Evolutionary conservation across 1,284 basidiomycete genomes (phyloP), one percentile per base, ranked within the genome.

Genomic region (Schizophyllum commune): DNA sequence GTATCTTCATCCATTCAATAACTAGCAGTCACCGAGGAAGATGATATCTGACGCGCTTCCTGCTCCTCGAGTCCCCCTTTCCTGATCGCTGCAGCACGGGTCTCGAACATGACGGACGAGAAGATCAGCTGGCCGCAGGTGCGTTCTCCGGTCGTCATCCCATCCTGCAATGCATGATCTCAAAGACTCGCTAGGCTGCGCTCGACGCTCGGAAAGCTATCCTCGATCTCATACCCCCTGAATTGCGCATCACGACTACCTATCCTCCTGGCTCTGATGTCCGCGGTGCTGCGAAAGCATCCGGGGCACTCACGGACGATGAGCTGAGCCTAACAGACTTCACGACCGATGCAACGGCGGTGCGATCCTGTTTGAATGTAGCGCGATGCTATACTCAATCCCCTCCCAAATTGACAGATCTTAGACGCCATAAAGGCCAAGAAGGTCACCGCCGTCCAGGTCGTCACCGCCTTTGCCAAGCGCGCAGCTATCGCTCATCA

Each of bases 401-500:
- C 11, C 33, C 20, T 51, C 32, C 8, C 20, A 7, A 19, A 21
- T 11, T 34, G 11, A 32, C 56, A 68, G 67, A 63, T 68, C 19
- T 60, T 68, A 6, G 58, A 54, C 2, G 60, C 61, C 1, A 68
- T 68, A 55, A 64, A 65, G 56, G 57, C 52, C 39, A 67, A 63
- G 51, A 60, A 68, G 33, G 20, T 65, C 5, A 66, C 68, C 3
- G 67, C 70, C 5, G 68, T 71, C n/a, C 65, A 70, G 60, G 70
- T 70, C 32, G 61, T 67, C 8, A 62, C 63, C 11, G 69, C 70
- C 1, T 72, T 71, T 58, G 65, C 60, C 22, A 71, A 70, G 61
- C 64, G 68, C 34, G 71, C 70, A 7, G 68, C 69, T 9, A 66
- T 71, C 47, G 72, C 68, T 9, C 70, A 72, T 47, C 68, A 72